Percentiles rank a stretch among this genome's conserved stretches.
phyloP scores from a whole-genome alignment of 257 asterid species.

The Nicotiana paniculata region DNA sequence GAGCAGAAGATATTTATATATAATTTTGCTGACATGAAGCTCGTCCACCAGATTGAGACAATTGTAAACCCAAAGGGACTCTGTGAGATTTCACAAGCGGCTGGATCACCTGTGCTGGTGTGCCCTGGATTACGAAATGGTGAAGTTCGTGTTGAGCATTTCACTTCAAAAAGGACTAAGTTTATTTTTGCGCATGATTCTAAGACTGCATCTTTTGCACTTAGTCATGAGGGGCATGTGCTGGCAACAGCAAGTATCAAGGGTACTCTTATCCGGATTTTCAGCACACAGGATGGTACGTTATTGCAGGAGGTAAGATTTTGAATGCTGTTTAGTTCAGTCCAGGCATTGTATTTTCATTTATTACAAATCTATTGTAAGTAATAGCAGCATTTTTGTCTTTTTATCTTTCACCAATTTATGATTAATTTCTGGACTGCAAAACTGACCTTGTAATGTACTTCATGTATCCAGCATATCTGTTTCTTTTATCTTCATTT shows the following conservation, averaged over 20 bases:
- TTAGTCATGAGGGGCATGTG: slow-evolving; percentile 84
- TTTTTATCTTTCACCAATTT: not conserved
- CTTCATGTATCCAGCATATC: not conserved
- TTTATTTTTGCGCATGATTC: slow-evolving; percentile 81
- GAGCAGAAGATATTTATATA: slow-evolving; percentile 87
- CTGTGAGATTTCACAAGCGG: slow-evolving; percentile 74
- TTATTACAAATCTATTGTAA: not conserved
- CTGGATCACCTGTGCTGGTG: slow-evolving; percentile 67
- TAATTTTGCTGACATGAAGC: slow-evolving; percentile 76
- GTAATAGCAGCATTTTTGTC: not conserved
- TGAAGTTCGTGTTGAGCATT: slow-evolving; percentile 89
- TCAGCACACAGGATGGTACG: slow-evolving; percentile 92
- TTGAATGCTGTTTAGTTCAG: not conserved
- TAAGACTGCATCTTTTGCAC: slow-evolving; percentile 64
- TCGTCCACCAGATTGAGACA: slow-evolving; percentile 90
- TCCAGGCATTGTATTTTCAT: not conserved
- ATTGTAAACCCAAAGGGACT: slow-evolving; percentile 74
- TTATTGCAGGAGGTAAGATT: slow-evolving; percentile 77
- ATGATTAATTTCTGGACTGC: not conserved
- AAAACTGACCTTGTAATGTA: not conserved
- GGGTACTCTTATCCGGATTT: slow-evolving; percentile 91
- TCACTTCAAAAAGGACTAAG: slow-evolving; percentile 70
- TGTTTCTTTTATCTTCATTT: not conserved
- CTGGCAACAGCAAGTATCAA: slow-evolving; percentile 86
- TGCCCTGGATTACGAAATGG: slow-evolving; percentile 85